Evolutionary conservation across 176 grass and related monocot genomes (phyloP), one percentile per base, ranked within the genome.

Genomic region (Zizania latifolia): DNA sequence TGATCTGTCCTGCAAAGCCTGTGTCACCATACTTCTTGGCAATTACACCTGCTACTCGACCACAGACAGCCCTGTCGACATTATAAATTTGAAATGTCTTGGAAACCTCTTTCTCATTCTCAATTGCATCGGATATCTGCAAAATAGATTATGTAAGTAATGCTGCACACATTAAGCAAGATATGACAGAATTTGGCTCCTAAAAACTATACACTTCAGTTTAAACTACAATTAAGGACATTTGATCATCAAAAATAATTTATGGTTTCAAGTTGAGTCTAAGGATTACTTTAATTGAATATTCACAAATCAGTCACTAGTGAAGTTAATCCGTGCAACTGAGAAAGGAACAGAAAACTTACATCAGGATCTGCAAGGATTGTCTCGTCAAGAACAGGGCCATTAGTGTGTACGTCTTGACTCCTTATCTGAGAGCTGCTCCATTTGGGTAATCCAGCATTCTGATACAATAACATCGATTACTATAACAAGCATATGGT

Each of bases 21-120:
- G 83, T 86, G 70, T 99, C 96, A 63, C 96, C 96, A 62, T 99
- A 99, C 71, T 92, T 99, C 82, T 99, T 99, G 55, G 96, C 96
- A 86, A 99, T 90, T 70, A 86, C 96, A 88, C 96, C 96, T 44
- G 96, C 86, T 81, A 99, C 78, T 53, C 92, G 82, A 57, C 92
- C 96, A 10, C 96, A 99, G 59, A 95, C 96, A 86, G 96, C 89
- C 84, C 96, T 90, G 75, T 99, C 96, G 72, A 99, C 89, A 84
- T 99, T 99, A 79, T 92, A 95, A 71, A 99, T 90, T 83, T 82
- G 75, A 59, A 92, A 86, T 1, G 74, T 67, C 79, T 99, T 95
- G 62, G 79, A 86, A 80, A 95, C 89, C 68, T 88, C 96, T 35
- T 94, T 99, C 70, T 99, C 96, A 50, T 86, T 74, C 76, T 99